Evolutionary conservation across 2,329 filamentous ascomycete species (phyloP), one percentile per base, ranked within the genome.

Genomic region (Epicoccum nigrum): DNA sequence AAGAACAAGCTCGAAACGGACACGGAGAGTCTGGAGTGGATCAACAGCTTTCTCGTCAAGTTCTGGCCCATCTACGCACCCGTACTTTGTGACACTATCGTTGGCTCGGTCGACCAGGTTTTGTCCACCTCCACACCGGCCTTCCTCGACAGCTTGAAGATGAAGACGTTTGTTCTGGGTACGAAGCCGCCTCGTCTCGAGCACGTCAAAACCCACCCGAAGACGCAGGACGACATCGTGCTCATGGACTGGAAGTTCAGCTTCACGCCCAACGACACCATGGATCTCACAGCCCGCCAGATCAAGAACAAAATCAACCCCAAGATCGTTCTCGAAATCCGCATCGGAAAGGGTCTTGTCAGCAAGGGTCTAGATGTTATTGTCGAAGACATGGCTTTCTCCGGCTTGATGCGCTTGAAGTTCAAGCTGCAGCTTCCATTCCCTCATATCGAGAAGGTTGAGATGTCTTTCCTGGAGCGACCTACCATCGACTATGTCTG

Each of bases 191-290:
- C 95, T 5, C 86, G 94, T 23, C 84, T 99, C 80, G 94, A 99
- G 76, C 92, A 97, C 68, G 94, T 99, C 74, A 97, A 96, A 80
- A 96, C 94, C 0, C 97, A 99, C 65, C 93, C 93, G 51, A 96
- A 94, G 74, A 90, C 90, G 1, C 91, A 97, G 63, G 92, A 97
- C 58, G 94, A 99, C 69, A 87, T 92, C 51, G 91, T 99, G 33
- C 84, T 97, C 67, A 99, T 99, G 94, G 94, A 99, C 72, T 99
- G 94, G 94, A 96, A 96, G 68, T 99, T 99, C 76, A 97, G 93
- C 81, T 99, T 99, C 77, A 97, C 90, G 0, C 94, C 94, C 27
- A 97, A 94, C 62, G 95, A 99, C 73, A 89, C 85, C 2, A 86
- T 89, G 60, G 94, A 99, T 73, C 85, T 99, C 83, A 99, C 94